phyloP scores from a whole-genome alignment of 2,329 filamentous ascomycete species.

The Esteya vermicola region DNA sequence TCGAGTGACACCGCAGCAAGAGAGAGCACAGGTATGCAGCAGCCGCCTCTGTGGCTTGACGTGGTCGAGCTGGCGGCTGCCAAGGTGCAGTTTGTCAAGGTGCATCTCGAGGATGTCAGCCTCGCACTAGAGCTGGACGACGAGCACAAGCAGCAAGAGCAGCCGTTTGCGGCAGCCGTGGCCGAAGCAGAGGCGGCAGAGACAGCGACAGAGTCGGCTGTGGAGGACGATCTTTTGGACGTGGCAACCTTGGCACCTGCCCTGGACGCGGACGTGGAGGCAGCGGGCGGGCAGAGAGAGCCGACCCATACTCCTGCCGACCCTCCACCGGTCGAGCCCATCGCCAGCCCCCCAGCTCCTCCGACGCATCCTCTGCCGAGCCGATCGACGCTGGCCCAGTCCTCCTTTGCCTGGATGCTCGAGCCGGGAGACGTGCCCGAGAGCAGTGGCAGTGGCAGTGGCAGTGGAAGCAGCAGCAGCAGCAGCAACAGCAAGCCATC shows the following conservation, averaged over 20 bases:
- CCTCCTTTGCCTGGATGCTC: constrained; percentile 70
- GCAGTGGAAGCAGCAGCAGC: constrained; percentile 4
- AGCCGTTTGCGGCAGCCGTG: not conserved
- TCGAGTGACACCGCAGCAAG: too few relatives aligned
- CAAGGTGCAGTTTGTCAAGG: constrained; percentile 51
- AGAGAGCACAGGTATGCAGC: not conserved
- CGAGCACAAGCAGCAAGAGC: not conserved
- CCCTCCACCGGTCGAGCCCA: not conserved
- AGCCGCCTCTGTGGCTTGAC: constrained; percentile 32
- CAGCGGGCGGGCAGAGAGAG: too few relatives aligned
- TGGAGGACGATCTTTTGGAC: not conserved
- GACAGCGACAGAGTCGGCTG: not conserved
- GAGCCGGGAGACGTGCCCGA: constrained; percentile 36
- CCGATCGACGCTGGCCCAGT: constrained; percentile 55
- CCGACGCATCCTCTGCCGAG: constrained; percentile 34
- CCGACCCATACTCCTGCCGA: too few relatives aligned
- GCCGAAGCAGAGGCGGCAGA: not conserved
- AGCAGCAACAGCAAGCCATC: constrained; percentile 1
- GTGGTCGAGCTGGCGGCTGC: constrained; percentile 44
- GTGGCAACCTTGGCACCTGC: not conserved
- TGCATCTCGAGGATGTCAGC: constrained; percentile 41
- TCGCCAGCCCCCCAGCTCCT: not conserved
- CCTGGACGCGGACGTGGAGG: not conserved
- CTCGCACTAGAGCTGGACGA: constrained; percentile 13
- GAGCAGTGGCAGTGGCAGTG: not conserved